Base-by-base conservation (phyloP, 768 basidiomycete genomes). In the Termitomyces eurrhizus region DNA sequence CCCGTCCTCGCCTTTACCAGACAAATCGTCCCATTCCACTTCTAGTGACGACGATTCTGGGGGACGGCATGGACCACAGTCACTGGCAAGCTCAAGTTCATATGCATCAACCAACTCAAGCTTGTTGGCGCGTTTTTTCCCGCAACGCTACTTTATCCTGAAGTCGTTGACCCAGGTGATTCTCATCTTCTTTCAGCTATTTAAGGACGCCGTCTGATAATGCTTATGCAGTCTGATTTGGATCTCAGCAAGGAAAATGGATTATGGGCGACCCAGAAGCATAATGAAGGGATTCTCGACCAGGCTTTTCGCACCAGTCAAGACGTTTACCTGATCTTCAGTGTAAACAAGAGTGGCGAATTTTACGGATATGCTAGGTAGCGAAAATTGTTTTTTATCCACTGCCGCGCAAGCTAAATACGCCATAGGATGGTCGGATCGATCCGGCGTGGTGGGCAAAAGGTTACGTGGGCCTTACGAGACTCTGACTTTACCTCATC, bases 281-380 rank as follows among this genome's bases (percentile, higher is more conserved):
- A 96, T 74, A 97, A 96, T 67, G 93, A 97, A 73, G 85, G 84
- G 9, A 86, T 96, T 52, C 78, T 97, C 16, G 94, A 98, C 65
- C 93, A 93, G 71, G 95, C 96, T 0, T 98, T 80, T 72, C 86
- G 95, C n/a, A 97, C 93, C 3, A 89, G 89, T 63, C 81, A 83
- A 64, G 91, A 95, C 29, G 95, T 98, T 4, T 90, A 81, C 67
- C 81, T 98, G 48, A 86, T 98, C 59, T 98, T 98, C 66, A 84
- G 94, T 39, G 96, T 92, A 18, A 98, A 98, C 75, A 93, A 90
- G 70, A 90, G 90, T 59, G 94, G 96, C 39, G 93, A 93, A 71
- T 98, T 97, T 69, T 97, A 90, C 67, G 95, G 95, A 24, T 95
- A 92, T 69, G 95, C 93, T 12, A 85, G 82, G 87, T 93, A 73